Conservation (phyloP, 2,329 filamentous ascomycete species). For the Simplicillium sp. region DNA sequence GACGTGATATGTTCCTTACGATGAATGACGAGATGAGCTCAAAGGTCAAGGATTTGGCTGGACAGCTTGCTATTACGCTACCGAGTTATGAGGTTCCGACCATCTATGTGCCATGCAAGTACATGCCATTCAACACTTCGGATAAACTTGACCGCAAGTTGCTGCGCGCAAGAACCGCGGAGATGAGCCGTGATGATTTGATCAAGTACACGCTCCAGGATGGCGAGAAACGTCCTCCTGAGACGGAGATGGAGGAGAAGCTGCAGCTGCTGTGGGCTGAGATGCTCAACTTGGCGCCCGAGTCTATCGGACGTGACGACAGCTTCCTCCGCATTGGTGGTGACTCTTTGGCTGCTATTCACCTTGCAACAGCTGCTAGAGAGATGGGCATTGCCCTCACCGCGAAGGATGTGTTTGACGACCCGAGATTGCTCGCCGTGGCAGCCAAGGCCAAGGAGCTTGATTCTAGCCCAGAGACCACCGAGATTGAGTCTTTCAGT, state of each 20-base stretch:
- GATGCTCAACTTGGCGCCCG: not conserved
- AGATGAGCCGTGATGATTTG: not conserved
- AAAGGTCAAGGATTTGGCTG: too few relatives aligned
- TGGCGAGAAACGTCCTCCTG: not conserved
- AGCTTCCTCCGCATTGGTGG: not conserved
- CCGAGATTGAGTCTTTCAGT: too few relatives aligned
- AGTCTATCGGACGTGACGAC: not conserved
- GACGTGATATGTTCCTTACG: too few relatives aligned
- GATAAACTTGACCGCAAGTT: not conserved
- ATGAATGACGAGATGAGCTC: too few relatives aligned
- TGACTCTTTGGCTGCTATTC: not conserved
- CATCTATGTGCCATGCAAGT: not conserved
- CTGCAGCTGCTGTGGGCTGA: not conserved
- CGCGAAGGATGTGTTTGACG: not conserved
- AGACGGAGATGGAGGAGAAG: not conserved
- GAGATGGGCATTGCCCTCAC: not conserved
- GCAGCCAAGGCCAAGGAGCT: too few relatives aligned
- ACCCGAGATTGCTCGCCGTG: not conserved
- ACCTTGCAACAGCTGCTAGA: not conserved
- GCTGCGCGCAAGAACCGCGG: not conserved
- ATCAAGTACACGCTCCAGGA: not conserved
- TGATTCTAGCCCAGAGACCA: too few relatives aligned
- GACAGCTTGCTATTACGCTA: not conserved
- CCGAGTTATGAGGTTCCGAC: not conserved
- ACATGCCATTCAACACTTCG: conserved; percentile 1